These are phyloP conservation scores for Saccharomycopsis guyanensis DNA, from an alignment of 805 yeast species.

Conservation along the genomic window DNA sequence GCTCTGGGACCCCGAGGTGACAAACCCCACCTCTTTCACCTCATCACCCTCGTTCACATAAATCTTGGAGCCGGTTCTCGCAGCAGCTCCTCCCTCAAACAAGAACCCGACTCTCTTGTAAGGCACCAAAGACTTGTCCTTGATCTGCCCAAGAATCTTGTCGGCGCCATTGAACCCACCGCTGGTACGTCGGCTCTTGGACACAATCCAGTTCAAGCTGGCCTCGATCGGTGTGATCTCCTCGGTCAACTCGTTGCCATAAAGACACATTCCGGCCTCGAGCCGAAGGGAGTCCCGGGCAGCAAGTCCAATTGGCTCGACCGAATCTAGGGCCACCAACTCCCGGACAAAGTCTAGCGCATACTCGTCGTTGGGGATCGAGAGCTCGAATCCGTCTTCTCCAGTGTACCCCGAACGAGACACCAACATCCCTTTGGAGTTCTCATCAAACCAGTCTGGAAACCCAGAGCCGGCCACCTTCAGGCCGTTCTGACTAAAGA, in stretches of 20 bases:
- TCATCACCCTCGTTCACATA: conserved; percentile 41
- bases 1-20: conserved; percentile 55
- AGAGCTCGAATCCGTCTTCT: conserved; percentile 94
- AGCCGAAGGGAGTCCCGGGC: conserved; percentile 93
- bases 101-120: conserved; percentile 68
- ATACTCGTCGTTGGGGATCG: conserved; percentile 51
- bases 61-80: conserved; percentile 71
- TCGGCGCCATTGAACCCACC: conserved; percentile 69
- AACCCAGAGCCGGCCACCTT: conserved; percentile 20
- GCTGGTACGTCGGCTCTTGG: conserved; percentile 62
- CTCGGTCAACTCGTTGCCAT: conserved; percentile 86
- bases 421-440: conserved; percentile 51
- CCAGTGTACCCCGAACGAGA: conserved; percentile 98
- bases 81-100: conserved; percentile 78
- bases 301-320: conserved; percentile 91
- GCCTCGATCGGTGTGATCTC: conserved; percentile 81
- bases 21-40: conserved; percentile 45
- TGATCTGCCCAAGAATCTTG: conserved; percentile 61
- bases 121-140: conserved; percentile 49
- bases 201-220: conserved; percentile 81
- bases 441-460: conserved; percentile 30
- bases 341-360: conserved; percentile 57
- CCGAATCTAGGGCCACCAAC: conserved; percentile 44
- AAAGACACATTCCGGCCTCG: conserved; percentile 98
- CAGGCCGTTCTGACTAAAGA: conserved; percentile 31